A percentile compares a stretch with the other conserved stretches of the same genome.
Evolutionary conservation across 129 eudicot species (phyloP).

Genomic region (Escallonia rubra): DNA sequence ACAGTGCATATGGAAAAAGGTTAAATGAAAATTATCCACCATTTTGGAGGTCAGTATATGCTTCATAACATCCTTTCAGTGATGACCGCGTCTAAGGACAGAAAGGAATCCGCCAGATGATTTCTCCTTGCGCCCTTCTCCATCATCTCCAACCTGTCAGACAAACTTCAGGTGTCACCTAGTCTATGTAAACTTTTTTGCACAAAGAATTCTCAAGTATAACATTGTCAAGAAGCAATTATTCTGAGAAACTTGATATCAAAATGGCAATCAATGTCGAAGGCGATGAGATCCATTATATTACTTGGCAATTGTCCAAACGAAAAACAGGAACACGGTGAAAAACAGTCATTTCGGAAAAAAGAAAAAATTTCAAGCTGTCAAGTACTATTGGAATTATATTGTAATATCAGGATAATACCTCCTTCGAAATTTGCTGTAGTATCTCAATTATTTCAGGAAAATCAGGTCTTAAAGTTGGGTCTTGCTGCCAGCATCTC

Average conservation of each 20-base stretch:
- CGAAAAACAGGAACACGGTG: too few species aligned
- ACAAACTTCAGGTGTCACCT: conserved; percentile 14
- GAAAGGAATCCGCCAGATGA: conserved; percentile 71
- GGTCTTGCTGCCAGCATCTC: conserved; percentile 94
- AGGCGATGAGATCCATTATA: too few species aligned
- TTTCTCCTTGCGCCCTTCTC: conserved; percentile 62
- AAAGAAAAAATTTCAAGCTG: too few species aligned
- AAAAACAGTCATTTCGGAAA: too few species aligned
- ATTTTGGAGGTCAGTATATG: neutral
- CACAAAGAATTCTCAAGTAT: neutral
- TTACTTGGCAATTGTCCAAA: too few species aligned
- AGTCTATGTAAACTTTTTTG: neutral
- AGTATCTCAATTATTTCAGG: conserved; percentile 56
- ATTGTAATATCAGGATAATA: conserved; percentile 13
- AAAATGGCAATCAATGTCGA: too few species aligned
- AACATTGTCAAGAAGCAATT: too few species aligned
- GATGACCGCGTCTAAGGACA: conserved; percentile 73
- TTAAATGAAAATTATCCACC: neutral
- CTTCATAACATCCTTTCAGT: conserved; percentile 17
- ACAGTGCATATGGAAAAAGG: neutral
- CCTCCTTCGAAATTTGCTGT: conserved; percentile 66
- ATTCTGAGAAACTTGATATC: too few species aligned
- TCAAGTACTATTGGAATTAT: too few species aligned
- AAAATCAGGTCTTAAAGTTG: conserved; percentile 81
- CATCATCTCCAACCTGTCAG: conserved; percentile 61